These are phyloP conservation scores for Aspergillus oerlinghausenensis DNA, from an alignment of 2,329 filamentous ascomycete genomes.

Conservation along the genomic window DNA sequence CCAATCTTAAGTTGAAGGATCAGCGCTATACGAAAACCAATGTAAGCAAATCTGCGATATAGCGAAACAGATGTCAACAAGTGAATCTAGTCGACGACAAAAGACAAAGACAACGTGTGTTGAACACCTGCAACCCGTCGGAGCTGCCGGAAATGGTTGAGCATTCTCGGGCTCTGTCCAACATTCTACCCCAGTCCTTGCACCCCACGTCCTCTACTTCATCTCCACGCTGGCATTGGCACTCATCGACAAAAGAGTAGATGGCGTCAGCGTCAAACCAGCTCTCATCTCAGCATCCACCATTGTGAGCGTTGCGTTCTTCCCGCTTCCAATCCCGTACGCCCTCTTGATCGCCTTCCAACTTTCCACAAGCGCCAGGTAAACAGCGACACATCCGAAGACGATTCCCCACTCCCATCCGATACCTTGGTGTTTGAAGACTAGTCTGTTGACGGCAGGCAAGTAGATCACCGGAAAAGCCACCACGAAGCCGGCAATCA, in stretches of 20 bases:
- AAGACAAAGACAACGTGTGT: constrained; percentile 8
- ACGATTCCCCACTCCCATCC: constrained; percentile 67
- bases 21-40: background rate
- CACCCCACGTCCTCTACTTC: constrained; percentile 12
- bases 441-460: constrained; percentile 58
- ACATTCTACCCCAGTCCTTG: background rate
- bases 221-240: constrained; percentile 21
- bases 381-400: constrained; percentile 54
- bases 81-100: constrained; percentile 11
- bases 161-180: background rate
- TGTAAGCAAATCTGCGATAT: background rate
- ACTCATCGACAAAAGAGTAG: constrained; percentile 20
- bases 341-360: constrained; percentile 63
- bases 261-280: constrained; percentile 22
- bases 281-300: constrained; percentile 31
- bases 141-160: constrained; percentile 8
- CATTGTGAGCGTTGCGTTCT: constrained; percentile 25
- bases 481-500: constrained; percentile 52
- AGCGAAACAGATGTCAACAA: background rate
- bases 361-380: constrained; percentile 57
- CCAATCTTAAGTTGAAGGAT: background rate
- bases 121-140: constrained; percentile 7
- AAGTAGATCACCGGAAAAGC: constrained; percentile 62
- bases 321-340: constrained; percentile 31
- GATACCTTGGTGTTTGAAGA: constrained; percentile 63